These are phyloP conservation scores for Penicillium fuscoglaucum DNA, from an alignment of 2,329 filamentous ascomycete genomes.

Conservation along the genomic window DNA sequence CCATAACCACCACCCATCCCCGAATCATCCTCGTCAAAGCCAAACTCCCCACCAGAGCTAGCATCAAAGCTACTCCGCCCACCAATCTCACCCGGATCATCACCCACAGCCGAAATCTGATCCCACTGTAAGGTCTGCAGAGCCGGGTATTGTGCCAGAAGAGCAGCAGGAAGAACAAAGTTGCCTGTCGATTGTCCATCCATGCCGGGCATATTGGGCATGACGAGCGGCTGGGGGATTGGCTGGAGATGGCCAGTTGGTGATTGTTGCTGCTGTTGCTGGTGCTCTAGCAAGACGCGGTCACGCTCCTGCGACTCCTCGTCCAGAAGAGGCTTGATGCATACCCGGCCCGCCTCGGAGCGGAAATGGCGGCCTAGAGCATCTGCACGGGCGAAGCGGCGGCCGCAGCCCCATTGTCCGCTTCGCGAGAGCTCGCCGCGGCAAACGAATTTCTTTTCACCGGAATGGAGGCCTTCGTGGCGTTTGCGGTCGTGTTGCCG, in stretches of 20 bases:
- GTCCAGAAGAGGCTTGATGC: conserved; percentile 94
- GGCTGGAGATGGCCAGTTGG: conserved; percentile 63
- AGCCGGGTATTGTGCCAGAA: conserved; percentile 89
- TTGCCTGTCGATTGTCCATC: conserved; percentile 59
- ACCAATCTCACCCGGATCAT: conserved; percentile 61
- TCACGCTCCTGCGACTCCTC: conserved; percentile 87
- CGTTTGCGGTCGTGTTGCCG: conserved; percentile 96
- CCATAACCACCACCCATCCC: conserved; percentile 39
- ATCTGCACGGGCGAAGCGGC: conserved; percentile 91
- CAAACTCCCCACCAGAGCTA: conserved; percentile 46
- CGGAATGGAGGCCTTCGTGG: conserved; percentile 92
- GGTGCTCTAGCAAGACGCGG: conserved; percentile 70
- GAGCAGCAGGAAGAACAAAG: conserved; percentile 77
- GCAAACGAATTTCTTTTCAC: conserved; percentile 98
- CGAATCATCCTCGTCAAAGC: conserved; percentile 46
- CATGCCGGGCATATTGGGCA: conserved; percentile 64
- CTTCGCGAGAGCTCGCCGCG: conserved; percentile 83
- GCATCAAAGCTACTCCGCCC: conserved; percentile 57
- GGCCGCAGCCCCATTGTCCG: conserved; percentile 87
- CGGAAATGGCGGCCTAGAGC: conserved; percentile 92
- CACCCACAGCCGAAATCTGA: conserved; percentile 62
- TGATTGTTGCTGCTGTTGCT: conserved; percentile 56
- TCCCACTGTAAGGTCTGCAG: conserved; percentile 92
- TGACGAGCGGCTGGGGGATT: conserved; percentile 57
- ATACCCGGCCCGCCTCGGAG: conserved; percentile 91